These are phyloP conservation scores for Xeromyces bisporus DNA, from an alignment of 495 filamentous ascomycete genomes.

Conservation along the genomic window DNA sequence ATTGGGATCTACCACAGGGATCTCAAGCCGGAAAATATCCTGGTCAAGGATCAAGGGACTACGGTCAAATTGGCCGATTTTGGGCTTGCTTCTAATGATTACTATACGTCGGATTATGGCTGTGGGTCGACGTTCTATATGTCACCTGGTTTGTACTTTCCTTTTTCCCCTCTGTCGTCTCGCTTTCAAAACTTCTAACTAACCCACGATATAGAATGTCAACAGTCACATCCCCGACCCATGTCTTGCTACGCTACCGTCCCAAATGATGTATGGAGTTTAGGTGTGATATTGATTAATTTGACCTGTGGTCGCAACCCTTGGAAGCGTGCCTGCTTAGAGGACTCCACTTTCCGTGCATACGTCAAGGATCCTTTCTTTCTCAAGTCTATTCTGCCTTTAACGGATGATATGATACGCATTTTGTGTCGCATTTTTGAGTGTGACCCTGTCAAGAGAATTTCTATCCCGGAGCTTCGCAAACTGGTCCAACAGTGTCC, in stretches of 20 bases:
- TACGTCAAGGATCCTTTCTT: slow-evolving; percentile 76
- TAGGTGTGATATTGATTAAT: slow-evolving; percentile 95
- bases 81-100: slow-evolving; percentile 75
- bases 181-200: slow-evolving; percentile 2
- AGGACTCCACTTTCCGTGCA: slow-evolving; percentile 91
- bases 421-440: slow-evolving; percentile 87
- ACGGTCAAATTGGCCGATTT: slow-evolving; percentile 96
- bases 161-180: background rate
- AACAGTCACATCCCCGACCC: slow-evolving; percentile 64
- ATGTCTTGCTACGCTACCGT: slow-evolving; percentile 74
- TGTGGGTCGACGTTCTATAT: slow-evolving; percentile 99
- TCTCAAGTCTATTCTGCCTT: slow-evolving; percentile 78
- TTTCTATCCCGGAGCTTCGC: slow-evolving; percentile 68
- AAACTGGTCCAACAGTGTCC: slow-evolving; percentile 59
- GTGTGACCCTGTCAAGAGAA: slow-evolving; percentile 67
- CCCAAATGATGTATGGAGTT: slow-evolving; percentile 94
- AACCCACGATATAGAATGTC: slow-evolving; percentile 54
- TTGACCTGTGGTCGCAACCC: slow-evolving; percentile 96
- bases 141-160: slow-evolving; percentile 67
- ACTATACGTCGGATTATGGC: slow-evolving; percentile 80
- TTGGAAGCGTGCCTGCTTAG: slow-evolving; percentile 85
- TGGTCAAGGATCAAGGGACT: slow-evolving; percentile 73
- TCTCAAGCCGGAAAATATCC: slow-evolving; percentile 94
- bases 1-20: slow-evolving; percentile 94
- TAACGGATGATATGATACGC: slow-evolving; percentile 77